Percentiles rank a stretch among this genome's conserved stretches.
Evolutionary conservation across 2,329 filamentous ascomycete genomes (phyloP).

Genomic region (Mollisia scopiformis): DNA sequence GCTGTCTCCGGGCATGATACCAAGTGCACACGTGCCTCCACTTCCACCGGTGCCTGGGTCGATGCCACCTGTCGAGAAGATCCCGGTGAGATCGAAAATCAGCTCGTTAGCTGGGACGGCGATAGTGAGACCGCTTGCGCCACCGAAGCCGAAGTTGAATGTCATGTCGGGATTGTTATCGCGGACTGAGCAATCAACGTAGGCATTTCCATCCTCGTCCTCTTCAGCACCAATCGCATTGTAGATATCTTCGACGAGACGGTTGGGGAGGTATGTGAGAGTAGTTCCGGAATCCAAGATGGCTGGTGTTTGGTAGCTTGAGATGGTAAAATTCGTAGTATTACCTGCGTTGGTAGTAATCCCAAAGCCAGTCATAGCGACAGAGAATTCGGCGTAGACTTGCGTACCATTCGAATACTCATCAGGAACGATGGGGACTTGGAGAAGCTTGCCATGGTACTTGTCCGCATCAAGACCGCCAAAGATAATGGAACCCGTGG

Average conservation of each 20-base stretch:
- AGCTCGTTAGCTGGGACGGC: conserved; percentile 49
- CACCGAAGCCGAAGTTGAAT: conserved; percentile 51
- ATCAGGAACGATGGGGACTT: conserved; percentile 22
- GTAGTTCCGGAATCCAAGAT: conserved; percentile 69
- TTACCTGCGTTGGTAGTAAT: conserved; percentile 39
- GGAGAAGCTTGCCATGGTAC: conserved; percentile 40
- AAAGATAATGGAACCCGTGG: conserved; percentile 42
- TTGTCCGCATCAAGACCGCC: conserved; percentile 50
- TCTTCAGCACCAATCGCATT: conserved; percentile 42
- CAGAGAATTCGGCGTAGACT: conserved; percentile 23
- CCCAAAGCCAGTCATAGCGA: conserved; percentile 29
- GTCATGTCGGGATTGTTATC: conserved; percentile 37
- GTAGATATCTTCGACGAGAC: conserved; percentile 47
- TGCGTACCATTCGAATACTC: conserved; percentile 18
- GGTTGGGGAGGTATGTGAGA: conserved; percentile 63
- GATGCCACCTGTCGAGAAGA: conserved; percentile 28
- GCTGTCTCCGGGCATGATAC: background rate
- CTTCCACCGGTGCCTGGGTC: background rate
- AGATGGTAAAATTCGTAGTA: conserved; percentile 20
- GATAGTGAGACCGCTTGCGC: conserved; percentile 43
- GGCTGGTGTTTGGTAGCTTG: conserved; percentile 45
- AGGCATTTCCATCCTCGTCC: conserved; percentile 20
- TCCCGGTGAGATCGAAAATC: conserved; percentile 34
- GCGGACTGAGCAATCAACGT: conserved; percentile 45
- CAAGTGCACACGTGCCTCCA: background rate